Conservation (phyloP, 495 filamentous ascomycete genomes). For the Lepraria neglecta region DNA sequence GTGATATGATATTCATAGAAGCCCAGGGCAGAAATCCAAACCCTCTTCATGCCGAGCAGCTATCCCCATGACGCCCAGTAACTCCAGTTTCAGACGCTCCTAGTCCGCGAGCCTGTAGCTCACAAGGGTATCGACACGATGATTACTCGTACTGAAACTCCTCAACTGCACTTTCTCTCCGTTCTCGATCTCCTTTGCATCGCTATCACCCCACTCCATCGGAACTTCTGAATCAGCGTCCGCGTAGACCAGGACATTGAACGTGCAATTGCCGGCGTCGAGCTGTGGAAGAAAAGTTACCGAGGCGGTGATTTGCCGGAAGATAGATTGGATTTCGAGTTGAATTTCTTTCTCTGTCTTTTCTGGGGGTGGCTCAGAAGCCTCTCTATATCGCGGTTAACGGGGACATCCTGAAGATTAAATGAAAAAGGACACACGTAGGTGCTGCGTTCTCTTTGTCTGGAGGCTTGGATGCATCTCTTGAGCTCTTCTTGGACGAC, state of each 20-base stretch:
- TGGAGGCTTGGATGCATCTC: constrained; percentile 32
- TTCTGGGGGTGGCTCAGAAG: constrained; percentile 41
- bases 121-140: constrained; percentile 88
- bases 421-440: constrained; percentile 38
- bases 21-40: no score
- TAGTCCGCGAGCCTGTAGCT: constrained; percentile 52
- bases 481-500: constrained; percentile 46
- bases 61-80: no score
- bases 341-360: constrained; percentile 94
- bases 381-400: constrained; percentile 16
- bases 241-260: constrained; percentile 97
- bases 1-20: no score
- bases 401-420: neutral
- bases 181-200: constrained; percentile 94
- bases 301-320: constrained; percentile 94
- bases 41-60: no score
- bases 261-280: constrained; percentile 79
- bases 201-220: constrained; percentile 97
- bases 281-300: constrained; percentile 95
- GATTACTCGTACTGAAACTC: constrained; percentile 90
- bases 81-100: neutral
- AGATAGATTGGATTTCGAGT: constrained; percentile 87
- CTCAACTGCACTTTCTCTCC: constrained; percentile 92
- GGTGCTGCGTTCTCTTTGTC: constrained; percentile 59
- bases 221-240: constrained; percentile 95